Percentiles rank a stretch among this genome's conserved stretches.
Conservation (phyloP, 805 yeast genomes). For the Schwanniomyces yamadae region DNA sequence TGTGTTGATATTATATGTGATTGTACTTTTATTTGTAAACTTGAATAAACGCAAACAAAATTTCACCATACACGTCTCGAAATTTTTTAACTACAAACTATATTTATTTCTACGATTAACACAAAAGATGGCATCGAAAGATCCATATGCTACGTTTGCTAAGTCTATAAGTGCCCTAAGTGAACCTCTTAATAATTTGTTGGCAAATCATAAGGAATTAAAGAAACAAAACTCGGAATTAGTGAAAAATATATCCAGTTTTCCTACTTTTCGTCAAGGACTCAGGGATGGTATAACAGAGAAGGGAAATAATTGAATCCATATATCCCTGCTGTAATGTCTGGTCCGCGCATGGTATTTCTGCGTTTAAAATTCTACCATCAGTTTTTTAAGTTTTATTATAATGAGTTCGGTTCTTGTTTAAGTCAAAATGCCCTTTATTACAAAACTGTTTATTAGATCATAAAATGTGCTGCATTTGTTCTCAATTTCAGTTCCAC, state of each 20-base stretch:
- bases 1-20: not conserved
- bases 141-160: constrained; percentile 26
- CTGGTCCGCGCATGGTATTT: no score
- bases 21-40: not conserved
- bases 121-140: constrained; percentile 7
- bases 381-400: no score
- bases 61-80: not conserved
- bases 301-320: not conserved
- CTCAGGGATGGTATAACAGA: not conserved
- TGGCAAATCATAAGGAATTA: constrained; percentile 29
- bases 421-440: no score
- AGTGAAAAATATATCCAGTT: constrained; percentile 23
- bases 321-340: no score
- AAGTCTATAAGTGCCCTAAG: constrained; percentile 21
- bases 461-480: no score
- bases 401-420: no score
- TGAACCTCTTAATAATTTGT: constrained; percentile 24
- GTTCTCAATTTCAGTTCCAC: no score
- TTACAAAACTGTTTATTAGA: no score
- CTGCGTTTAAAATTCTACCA: no score
- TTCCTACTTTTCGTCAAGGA: constrained; percentile 8
- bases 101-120: no score
- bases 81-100: no score
- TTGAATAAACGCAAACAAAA: not conserved
- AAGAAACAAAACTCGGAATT: constrained; percentile 25